Base-by-base conservation (phyloP, 2,329 filamentous ascomycete genomes). In the Monascus ruber region DNA sequence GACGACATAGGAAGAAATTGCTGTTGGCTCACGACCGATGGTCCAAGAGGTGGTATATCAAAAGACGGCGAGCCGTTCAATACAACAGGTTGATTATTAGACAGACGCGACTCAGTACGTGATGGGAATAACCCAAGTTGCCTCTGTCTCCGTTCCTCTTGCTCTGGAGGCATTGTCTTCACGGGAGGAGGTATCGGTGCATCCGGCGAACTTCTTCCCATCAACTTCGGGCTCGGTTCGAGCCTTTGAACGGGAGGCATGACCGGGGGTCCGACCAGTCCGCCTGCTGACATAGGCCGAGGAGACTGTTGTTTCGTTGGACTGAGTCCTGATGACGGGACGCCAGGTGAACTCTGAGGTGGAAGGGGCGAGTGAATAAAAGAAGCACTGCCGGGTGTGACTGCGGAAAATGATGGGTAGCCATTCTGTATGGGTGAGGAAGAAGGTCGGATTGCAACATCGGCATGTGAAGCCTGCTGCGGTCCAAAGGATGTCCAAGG, bases 231-330 rank as follows among this genome's bases (percentile, higher is more conserved):
- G 41, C 63, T 66, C 4, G 63, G 63, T 33, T 66, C 59, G 6
- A 66, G 47, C 47, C 50, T 55, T 42, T 61, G 62, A 5, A 66
- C 59, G 2, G 63, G 63, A 25, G 63, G 63, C 17, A 66, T 47
- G 6, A 66, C 52, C 1, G 62, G 52, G 2, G 61, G 56, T 4
- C 56, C 55, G 5, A 53, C 49, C 35, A 62, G 47, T 31, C 55
- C 49, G 35, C 56, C 56, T 9, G 55, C 55, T 24, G 60, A 63
- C 40, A 59, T 48, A 2, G 59, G 57, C 5, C 62, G 56, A 26
- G 65, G 63, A 7, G 64, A 66, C 35, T 68, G 62, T 17, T 17
- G 17, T 43, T 70, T 70, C 9, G 56, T 67, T 8, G 66, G 66
- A 26, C 66, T 69, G 25, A 69, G 59, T 2, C 66, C 66, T 1